These are phyloP conservation scores for Zopfochytrium polystomum DNA, from an alignment of 371 early-diverging fungal species.

Conservation along the genomic window DNA sequence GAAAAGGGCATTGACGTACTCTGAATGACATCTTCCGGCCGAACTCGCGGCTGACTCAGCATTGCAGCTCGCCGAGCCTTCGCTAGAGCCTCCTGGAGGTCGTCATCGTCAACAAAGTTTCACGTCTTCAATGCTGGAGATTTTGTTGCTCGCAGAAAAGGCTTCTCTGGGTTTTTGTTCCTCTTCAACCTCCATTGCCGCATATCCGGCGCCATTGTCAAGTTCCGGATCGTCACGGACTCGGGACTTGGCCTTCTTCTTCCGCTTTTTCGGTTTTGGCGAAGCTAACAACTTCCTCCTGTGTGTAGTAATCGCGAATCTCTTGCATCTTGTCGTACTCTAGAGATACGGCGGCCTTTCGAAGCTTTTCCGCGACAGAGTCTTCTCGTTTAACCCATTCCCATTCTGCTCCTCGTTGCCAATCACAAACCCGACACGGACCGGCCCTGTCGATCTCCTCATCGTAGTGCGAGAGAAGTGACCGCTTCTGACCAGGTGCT, in stretches of 20 bases:
- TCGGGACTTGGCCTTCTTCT: slow-evolving; percentile 25
- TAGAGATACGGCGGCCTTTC: slow-evolving; percentile 57
- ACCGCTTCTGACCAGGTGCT: slow-evolving; percentile 45
- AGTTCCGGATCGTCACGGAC: slow-evolving; percentile 31
- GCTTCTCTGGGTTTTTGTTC: slow-evolving; percentile 19
- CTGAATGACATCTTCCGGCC: slow-evolving; percentile 29
- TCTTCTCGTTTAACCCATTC: slow-evolving; percentile 37
- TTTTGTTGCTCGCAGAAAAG: slow-evolving; percentile 37
- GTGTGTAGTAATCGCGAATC: slow-evolving; percentile 78
- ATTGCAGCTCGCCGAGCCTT: slow-evolving; percentile 62
- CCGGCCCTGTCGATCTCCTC: slow-evolving; percentile 58
- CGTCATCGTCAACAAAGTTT: slow-evolving; percentile 93
- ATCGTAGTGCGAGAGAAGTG: slow-evolving; percentile 80
- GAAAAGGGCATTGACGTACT: slow-evolving; percentile 14
- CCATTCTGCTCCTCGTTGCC: slow-evolving; percentile 19
- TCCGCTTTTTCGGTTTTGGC: slow-evolving; percentile 69
- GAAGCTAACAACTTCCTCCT: slow-evolving; percentile 76
- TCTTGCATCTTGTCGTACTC: slow-evolving; percentile 57
- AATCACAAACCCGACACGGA: slow-evolving; percentile 41
- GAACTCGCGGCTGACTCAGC: slow-evolving; percentile 12
- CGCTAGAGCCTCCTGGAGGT: slow-evolving; percentile 79
- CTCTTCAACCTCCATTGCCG: slow-evolving; percentile 10
- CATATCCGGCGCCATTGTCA: slow-evolving; percentile 8
- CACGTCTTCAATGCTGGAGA: slow-evolving; percentile 46
- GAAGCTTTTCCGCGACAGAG: slow-evolving; percentile 57